Base-by-base conservation (phyloP, 306 rosid genomes). In the Quercus cerris region DNA sequence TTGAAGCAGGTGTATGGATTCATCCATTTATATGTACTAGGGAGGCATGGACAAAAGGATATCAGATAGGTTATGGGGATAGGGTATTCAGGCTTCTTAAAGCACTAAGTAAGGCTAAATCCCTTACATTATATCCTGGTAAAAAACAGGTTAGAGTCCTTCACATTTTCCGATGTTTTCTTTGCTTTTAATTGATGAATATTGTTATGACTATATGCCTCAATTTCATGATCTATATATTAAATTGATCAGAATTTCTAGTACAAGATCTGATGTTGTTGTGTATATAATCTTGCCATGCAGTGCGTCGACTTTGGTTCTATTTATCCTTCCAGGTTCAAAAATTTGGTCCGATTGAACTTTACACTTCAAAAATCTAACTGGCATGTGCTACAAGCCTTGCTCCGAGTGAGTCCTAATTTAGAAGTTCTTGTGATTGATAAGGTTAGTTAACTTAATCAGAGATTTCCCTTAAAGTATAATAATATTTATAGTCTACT, bases 371-470 rank as follows among this genome's bases (percentile, higher is more conserved):
- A 49, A 49, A 49, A 13, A 49, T 49, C 15, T 12, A 49, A 49
- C 54, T 49, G 54, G 54, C 54, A 49, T 49, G 54, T 49, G 54
- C 54, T 49, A 12, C 54, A 49, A 49, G 54, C 54, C 30, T 10
- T 22, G 13, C 81, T 82, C 63, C 56, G 56, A 44, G 67, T 61
- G 9, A 41, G 70, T 31, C 56, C 56, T 22, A 77, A 67, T 61
- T 77, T 76, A 23, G 38, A 76, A 71, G 75, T 56, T 64, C 85
- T 82, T 56, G 58, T 17, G 31, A 20, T 82, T 58, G 14, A 72
- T 20, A 82, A 82, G 85, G 85, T 82, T 77, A 77, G 81, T 70
- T 63, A 8, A 27, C 14, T 28, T 54, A 71, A 56, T 77, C 23
- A 30, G 73, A 20, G 56, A 72, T 2, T 4, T 59, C 1, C n/a